Base-by-base conservation (phyloP, 768 basidiomycete genomes). In the Leccinum arenicola region DNA sequence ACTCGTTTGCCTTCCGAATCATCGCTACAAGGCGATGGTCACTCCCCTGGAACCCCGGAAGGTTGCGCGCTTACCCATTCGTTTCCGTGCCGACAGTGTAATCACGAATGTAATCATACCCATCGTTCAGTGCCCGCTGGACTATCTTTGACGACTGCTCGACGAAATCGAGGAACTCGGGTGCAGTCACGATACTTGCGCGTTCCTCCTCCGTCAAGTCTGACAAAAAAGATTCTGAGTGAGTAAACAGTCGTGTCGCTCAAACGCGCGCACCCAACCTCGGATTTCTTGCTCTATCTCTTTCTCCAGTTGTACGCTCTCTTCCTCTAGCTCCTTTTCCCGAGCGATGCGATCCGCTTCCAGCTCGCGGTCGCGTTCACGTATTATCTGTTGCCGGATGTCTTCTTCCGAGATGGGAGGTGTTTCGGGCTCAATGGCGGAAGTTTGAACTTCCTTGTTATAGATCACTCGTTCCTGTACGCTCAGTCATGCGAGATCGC, bases 51-150 rank as follows among this genome's bases (percentile, higher is more conserved):
- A 50, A 38, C 11, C 47, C 38, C 11, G 12, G 6, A 3, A 58
- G 50, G 54, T 23, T 36, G 19, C 45, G 11, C 12, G 80, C 91
- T 69, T 67, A 95, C 95, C 85, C 83, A 66, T 87, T 89, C 7
- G 89, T 82, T 69, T 95, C 93, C 7, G 92, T 79, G 25, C 89
- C 90, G 52, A 95, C 84, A n/a, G 91, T 91, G 70, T 99, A 99
- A 75, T 99, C 97, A 35, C 91, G 87, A 64, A 94, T 93, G 67
- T 98, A 98, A 72, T 99, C 97, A 72, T 99, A 99, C 27, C 85
- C 85, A 67, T 98, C 97, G 68, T 92, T 97, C 61, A 98, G 75
- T 21, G 96, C 97, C 52, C 97, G 82, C 71, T 98, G 93, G 11
- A 98, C 85, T 50, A 98, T 94, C 76, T 96, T 96, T 21, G 92